Conservation (phyloP, 2,329 filamentous ascomycete genomes). For the Neopestalotiopsis rosae region DNA sequence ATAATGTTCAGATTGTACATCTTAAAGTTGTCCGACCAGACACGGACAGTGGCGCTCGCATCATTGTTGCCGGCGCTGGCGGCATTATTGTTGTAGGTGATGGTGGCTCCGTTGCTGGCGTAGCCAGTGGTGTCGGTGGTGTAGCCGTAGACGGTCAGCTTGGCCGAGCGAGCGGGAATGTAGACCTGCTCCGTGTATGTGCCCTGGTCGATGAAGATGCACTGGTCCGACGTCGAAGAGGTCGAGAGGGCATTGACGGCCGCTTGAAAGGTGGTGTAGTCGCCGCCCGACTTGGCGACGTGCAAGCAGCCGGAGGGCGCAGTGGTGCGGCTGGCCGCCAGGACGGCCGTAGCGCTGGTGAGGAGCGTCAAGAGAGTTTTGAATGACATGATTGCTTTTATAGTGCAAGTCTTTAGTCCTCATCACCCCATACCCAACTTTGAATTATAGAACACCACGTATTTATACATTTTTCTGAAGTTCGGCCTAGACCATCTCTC, state of each 20-base stretch:
- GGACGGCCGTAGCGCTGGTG: constrained; percentile 16
- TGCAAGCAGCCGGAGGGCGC: constrained; percentile 55
- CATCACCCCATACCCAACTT: neutral
- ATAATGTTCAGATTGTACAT: constrained; percentile 66
- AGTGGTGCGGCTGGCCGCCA: constrained; percentile 40
- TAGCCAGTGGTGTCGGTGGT: constrained; percentile 59
- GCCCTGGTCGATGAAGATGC: constrained; percentile 67
- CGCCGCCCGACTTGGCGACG: constrained; percentile 47
- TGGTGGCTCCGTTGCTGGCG: constrained; percentile 61
- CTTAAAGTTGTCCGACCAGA: constrained; percentile 55
- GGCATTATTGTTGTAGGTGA: constrained; percentile 50
- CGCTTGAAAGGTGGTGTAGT: constrained; percentile 50
- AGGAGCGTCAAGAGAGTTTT: constrained; percentile 17
- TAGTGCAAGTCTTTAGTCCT: too few species aligned
- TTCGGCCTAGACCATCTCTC: neutral
- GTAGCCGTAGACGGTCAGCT: constrained; percentile 63
- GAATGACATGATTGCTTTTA: constrained; percentile 4
- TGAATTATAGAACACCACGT: neutral
- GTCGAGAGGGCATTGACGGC: constrained; percentile 65
- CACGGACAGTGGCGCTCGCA: constrained; percentile 50
- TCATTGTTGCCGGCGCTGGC: constrained; percentile 58
- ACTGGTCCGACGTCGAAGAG: constrained; percentile 52
- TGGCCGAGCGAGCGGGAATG: constrained; percentile 50
- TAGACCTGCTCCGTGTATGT: constrained; percentile 67
- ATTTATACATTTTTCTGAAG: neutral